phyloP scores from a whole-genome alignment of 2,329 filamentous ascomycete species.

The Calonectria ilicicola region DNA sequence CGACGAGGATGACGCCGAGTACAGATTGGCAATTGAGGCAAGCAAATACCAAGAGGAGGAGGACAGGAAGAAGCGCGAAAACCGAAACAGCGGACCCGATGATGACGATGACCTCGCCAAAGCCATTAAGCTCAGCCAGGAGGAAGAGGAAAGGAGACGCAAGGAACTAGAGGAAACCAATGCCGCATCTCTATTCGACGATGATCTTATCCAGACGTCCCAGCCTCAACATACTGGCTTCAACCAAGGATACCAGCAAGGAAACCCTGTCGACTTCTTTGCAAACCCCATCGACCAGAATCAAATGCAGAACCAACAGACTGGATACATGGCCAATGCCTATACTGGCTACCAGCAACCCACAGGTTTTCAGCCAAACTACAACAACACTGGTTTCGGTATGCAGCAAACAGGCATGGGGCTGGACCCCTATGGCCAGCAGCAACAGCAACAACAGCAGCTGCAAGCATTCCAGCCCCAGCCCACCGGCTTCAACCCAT shows the following conservation, averaged over 20 bases:
- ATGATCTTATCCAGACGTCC: slow-evolving; percentile 69
- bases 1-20: slow-evolving; percentile 91
- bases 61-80: slow-evolving; percentile 79
- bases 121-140: slow-evolving; percentile 93
- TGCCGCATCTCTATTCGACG: slow-evolving; percentile 88
- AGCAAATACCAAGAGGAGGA: slow-evolving; percentile 97
- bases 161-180: slow-evolving; percentile 90
- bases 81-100: slow-evolving; percentile 63
- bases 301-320: slow-evolving; percentile 84
- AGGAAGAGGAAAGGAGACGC: slow-evolving; percentile 91
- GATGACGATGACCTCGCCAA: slow-evolving; percentile 93
- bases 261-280: slow-evolving; percentile 95
- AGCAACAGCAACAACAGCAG: slow-evolving; percentile 55
- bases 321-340: slow-evolving; percentile 73
- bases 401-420: slow-evolving; percentile 71
- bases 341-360: slow-evolving; percentile 65
- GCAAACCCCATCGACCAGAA: slow-evolving; percentile 89
- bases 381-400: slow-evolving; percentile 74
- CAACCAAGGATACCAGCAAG: slow-evolving; percentile 98
- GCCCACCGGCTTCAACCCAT: slow-evolving; percentile 67
- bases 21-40: slow-evolving; percentile 89
- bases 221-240: slow-evolving; percentile 88
- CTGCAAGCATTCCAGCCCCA: slow-evolving; percentile 63
- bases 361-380: slow-evolving; percentile 69
- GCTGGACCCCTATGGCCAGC: slow-evolving; percentile 76